Evolutionary conservation across 768 basidiomycete species (phyloP), one percentile per base, ranked within the genome.

Genomic region (Pleurotus pulmonarius): DNA sequence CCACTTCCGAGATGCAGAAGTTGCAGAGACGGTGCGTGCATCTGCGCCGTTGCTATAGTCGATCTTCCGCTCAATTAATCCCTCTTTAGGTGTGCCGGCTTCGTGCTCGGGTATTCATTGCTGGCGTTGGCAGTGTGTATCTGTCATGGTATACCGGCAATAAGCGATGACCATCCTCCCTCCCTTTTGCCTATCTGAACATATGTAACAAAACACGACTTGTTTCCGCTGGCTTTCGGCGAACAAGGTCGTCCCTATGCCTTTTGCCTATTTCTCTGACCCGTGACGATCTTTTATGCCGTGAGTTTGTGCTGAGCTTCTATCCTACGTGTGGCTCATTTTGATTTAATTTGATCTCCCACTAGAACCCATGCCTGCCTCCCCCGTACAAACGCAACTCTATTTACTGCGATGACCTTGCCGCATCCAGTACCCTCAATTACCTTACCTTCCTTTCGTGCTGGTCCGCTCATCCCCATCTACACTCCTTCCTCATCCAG

Each of bases 101-200:
- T 57, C 84, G 87, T 60, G 90, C 90, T 49, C 81, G 81, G 65
- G 90, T 92, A 1, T 75, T 80, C 63, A 91, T 92, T 56, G 70
- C 79, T 39, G 86, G 87, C 46, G 89, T 87, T 7, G 90, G 90
- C 59, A 90, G 88, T 66, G 89, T 91, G 29, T 78, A 84, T 61
- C 73, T 92, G 55, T 91, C 90, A 37, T 91, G 89, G 88, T 80
- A 73, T 56, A 75, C 81, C 9, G 86, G 87, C 56, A 77, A 75
- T 62, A 80, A 75, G 58, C 73, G 72, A 64, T 75, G 58, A 64
- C 43, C 12, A 24, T 55, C 43, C 16, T 6, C 20, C 9, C 13
- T 44, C 41, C 41, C 15, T n/a, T n/a, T 18, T 20, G n/a, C 22
- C 48, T n/a, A 29, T 26, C 20, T 37, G 48, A 49, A 49, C 48